Base-by-base conservation (phyloP, 2,329 filamentous ascomycete species). In the Trichocomaceae sp. region DNA sequence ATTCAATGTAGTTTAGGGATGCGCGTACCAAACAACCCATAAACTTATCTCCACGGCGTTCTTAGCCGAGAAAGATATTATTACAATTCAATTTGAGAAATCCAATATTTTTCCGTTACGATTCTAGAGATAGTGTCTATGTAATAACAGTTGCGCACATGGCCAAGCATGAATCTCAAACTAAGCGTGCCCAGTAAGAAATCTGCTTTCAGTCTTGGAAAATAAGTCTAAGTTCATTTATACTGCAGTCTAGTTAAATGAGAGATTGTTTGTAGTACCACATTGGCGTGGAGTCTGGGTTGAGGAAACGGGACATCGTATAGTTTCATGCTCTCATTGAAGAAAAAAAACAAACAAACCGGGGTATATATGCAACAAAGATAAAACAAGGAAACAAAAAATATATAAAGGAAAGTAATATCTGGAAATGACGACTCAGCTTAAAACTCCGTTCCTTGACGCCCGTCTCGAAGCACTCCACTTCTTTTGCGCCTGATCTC, bases 361-460 rank as follows among this genome's bases (percentile, higher is more conserved):
- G 39, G 50, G 50, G 50, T 52, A 52, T 52, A 52, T 52, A 46
- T 42, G 50, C 50, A 26, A 47, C 23, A 42, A 42, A 13, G 9
- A 46, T 17, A 23, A 29, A 26, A 44, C 2, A 35, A 46, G 20
- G 15, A 45, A 52, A 39, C 1, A 17, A 26, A 37, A 20, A 10
- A 10, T 37, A 13, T 26, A 41, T 17, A 42, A 19, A 42, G 13
- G 17, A 42, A 19, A 22, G 9, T 7, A 17, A 42, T 19, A 20
- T 19, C n/a, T 19, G 22, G 2, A 42, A 17, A 17, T n/a, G 13
- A 39, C 13, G 35, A 9, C 35, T 8, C 20, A 45, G 13, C 31
- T 13, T 8, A 29, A 29, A 6, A 29, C 26, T n/a, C 26, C 26
- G 29, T 47, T 22, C 26, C 44, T 53, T 31, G 51, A 53, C 44